A percentile compares a stretch with the other conserved stretches of the same genome.
Conservation (phyloP, 176 grass and related monocot genomes). For the Alopecurus myosuroides region DNA sequence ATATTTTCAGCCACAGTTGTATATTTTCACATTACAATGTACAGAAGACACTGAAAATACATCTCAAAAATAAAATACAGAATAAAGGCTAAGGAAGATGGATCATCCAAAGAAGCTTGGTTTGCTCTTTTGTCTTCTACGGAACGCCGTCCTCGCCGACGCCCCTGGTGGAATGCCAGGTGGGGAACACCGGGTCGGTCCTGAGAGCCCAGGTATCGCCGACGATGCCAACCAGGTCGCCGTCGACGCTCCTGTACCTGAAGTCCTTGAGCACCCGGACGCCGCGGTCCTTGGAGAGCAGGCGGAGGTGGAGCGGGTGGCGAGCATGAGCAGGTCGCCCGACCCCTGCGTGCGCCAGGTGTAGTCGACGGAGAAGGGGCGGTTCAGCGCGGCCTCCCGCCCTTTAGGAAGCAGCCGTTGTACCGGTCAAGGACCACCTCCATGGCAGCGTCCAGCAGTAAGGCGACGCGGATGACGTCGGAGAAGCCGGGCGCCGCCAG, state of each 20-base stretch:
- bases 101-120: too few relatives aligned
- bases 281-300: conserved; percentile 38
- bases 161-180: conserved; percentile 78
- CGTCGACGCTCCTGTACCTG: conserved; percentile 88
- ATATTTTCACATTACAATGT: too few relatives aligned
- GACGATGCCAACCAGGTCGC: conserved; percentile 77
- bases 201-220: conserved; percentile 65
- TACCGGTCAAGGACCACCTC: neutral
- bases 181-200: conserved; percentile 47
- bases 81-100: too few relatives aligned
- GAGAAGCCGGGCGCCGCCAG: too few relatives aligned
- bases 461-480: too few relatives aligned
- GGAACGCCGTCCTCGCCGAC: conserved; percentile 58
- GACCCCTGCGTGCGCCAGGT: conserved; percentile 58
- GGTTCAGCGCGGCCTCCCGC: conserved; percentile 56
- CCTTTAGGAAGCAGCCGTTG: conserved; percentile 66
- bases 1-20: too few relatives aligned
- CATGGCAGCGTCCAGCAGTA: too few relatives aligned
- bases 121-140: too few relatives aligned
- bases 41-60: too few relatives aligned
- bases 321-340: conserved; percentile 78
- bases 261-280: conserved; percentile 57
- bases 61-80: too few relatives aligned
- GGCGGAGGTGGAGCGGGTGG: conserved; percentile 81
- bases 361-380: conserved; percentile 78